Evolutionary conservation across 2,329 filamentous ascomycete genomes (phyloP).

Genomic region (Cryphonectria japonica): DNA sequence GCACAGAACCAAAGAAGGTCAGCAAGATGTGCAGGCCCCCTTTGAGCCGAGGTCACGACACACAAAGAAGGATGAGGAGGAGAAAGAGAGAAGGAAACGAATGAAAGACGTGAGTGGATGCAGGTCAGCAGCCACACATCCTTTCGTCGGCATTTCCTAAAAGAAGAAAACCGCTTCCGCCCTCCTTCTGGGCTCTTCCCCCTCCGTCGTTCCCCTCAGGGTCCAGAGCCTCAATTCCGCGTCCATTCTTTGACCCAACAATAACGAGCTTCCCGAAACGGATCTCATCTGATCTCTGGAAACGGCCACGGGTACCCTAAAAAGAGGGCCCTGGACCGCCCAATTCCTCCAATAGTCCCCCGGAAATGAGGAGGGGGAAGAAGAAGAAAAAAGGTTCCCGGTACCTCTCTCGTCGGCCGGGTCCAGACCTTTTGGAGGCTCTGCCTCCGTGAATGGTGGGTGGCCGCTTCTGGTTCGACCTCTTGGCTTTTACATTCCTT

Average conservation of each 20-base stretch:
- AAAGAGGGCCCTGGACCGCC: background rate
- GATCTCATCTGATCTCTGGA: background rate
- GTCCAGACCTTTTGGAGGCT: slow-evolving; percentile 3
- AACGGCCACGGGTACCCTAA: background rate
- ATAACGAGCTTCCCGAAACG: background rate
- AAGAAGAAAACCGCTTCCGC: background rate
- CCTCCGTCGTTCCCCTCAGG: background rate
- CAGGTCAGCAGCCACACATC: slow-evolving; percentile 2
- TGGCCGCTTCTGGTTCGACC: background rate
- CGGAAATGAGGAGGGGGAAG: background rate
- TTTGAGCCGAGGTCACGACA: background rate
- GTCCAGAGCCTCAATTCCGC: background rate
- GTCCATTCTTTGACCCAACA: background rate
- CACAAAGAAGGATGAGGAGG: background rate
- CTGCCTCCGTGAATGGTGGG: background rate
- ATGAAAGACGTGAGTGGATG: background rate
- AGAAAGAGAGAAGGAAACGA: background rate
- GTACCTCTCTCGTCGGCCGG: background rate
- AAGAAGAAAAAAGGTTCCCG: background rate
- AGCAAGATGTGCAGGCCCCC: background rate
- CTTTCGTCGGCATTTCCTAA: background rate
- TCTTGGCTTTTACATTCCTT: background rate
- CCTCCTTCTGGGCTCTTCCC: background rate
- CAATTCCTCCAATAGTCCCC: background rate
- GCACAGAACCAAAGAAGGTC: background rate